A percentile compares a stretch with the other conserved stretches of the same genome.
Conservation (phyloP, 306 rosid species). For the Alnus rubra region DNA sequence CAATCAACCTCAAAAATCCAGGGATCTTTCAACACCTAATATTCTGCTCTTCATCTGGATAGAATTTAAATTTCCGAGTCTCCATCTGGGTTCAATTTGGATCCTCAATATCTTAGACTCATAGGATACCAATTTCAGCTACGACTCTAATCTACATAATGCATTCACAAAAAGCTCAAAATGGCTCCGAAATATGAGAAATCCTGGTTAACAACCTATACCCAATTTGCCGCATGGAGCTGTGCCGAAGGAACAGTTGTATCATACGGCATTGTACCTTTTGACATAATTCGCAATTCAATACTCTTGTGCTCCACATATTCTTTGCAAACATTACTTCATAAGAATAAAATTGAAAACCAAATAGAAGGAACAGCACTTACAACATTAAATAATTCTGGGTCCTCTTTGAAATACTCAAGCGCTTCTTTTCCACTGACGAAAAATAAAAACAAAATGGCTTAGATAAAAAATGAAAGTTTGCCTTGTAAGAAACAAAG, state of each 20-base stretch:
- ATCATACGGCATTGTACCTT: not conserved
- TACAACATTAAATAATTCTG: constrained; percentile 69
- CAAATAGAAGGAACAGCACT: constrained; percentile 12
- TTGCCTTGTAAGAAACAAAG: not conserved
- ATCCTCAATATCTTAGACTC: not conserved
- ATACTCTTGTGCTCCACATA: not conserved
- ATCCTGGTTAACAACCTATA: not conserved
- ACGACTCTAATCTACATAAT: not conserved
- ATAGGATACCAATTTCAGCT: not conserved
- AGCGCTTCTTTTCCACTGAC: constrained; percentile 88
- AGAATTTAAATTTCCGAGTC: not conserved
- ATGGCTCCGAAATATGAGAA: not conserved
- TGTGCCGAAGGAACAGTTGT: not conserved
- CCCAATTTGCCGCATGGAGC: too few species aligned
- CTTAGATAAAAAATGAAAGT: not conserved
- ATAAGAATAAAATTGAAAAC: not conserved
- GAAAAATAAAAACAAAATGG: not conserved
- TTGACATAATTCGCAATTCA: constrained; percentile 10
- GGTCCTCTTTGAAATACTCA: constrained; percentile 75
- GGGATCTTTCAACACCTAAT: not conserved
- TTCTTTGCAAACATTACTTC: not conserved
- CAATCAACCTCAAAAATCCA: not conserved
- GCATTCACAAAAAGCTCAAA: not conserved
- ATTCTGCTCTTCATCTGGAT: not conserved
- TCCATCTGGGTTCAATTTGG: not conserved